Evolutionary conservation across 805 yeast genomes (phyloP), one percentile per base, ranked within the genome.

Genomic region (Sugiyamaella chiloensis): DNA sequence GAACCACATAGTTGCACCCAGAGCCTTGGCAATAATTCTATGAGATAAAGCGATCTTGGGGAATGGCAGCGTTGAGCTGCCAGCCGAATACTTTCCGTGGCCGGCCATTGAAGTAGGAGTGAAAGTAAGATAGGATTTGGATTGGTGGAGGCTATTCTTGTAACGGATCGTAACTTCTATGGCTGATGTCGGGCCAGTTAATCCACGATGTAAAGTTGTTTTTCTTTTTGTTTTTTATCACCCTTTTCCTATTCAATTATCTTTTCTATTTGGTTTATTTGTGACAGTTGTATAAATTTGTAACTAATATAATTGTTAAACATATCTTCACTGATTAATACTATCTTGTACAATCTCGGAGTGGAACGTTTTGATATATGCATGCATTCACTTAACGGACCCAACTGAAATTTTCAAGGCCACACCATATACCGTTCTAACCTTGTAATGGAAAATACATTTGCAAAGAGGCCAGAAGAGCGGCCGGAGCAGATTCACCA

Each of bases 1-100:
- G 68, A 86, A 87, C 86, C 93, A 85, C 87, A 85, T 83, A 46
- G 89, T 75, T 32, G 91, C 95, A 8, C 96, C 96, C 36, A 87
- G 73, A 17, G 75, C 64, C 58, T 83, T 83, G 40, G 87, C 76
- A 17, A 82, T 74, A 66, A 80, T 72, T 49, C 77, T 74, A 60
- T 82, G 76, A 35, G 75, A 67, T 2, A 76, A 69, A 34, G 80
- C 78, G 16, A 80, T 80, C 57, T 83, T 82, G 26, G 93, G 91
- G 51, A 73, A 73, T 39, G 85, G 79, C 29, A 80, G 76, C 9
- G 85, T 85, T 57, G 82, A 87, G 58, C 61, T 60, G 45, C 63
- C 65, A 24, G 63, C 62, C 40, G 63, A 57, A 58, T 63, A 65
- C 44, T 60, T 60, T 32, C 52, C 55, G 52, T 46, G 53, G 14